A percentile compares a stretch with the other conserved stretches of the same genome.
These are phyloP conservation scores for Aspergillus avenaceus DNA, from an alignment of 495 filamentous ascomycete genomes.

Conservation along the genomic window DNA sequence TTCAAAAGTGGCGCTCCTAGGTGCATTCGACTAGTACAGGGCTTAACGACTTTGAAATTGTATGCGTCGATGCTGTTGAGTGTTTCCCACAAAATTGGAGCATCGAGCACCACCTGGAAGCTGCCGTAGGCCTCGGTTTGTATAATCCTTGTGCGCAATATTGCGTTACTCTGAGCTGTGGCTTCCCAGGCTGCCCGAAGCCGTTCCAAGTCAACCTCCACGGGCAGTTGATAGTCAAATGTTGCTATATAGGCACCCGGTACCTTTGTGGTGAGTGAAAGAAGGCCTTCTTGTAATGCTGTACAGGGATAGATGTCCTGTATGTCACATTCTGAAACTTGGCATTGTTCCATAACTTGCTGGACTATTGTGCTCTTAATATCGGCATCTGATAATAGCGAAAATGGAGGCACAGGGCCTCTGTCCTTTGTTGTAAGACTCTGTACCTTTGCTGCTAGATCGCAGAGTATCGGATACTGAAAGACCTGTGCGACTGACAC, in stretches of 20 bases:
- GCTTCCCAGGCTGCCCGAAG: constrained; percentile 38
- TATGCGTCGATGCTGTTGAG: neutral
- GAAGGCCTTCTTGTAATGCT: neutral
- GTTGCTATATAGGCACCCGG: constrained; percentile 27
- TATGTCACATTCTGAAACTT: neutral
- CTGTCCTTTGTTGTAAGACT: neutral
- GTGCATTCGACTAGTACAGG: neutral
- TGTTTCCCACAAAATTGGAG: neutral
- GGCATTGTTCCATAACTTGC: neutral
- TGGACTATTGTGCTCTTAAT: neutral
- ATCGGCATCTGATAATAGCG: neutral
- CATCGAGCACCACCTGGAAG: neutral
- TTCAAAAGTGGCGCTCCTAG: neutral
- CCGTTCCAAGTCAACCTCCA: constrained; percentile 20
- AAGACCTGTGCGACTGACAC: neutral
- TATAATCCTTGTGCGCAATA: constrained; percentile 32
- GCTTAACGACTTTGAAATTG: neutral
- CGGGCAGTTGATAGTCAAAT: constrained; percentile 22
- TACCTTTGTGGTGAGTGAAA: constrained; percentile 20
- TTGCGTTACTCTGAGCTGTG: constrained; percentile 19
- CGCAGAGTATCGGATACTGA: neutral
- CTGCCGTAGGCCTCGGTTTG: constrained; percentile 1
- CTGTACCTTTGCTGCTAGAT: neutral
- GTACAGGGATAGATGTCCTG: neutral
- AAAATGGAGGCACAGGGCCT: neutral